Evolutionary conservation across 2,329 filamentous ascomycete genomes (phyloP).

Genomic region (Xylaria multiplex): DNA sequence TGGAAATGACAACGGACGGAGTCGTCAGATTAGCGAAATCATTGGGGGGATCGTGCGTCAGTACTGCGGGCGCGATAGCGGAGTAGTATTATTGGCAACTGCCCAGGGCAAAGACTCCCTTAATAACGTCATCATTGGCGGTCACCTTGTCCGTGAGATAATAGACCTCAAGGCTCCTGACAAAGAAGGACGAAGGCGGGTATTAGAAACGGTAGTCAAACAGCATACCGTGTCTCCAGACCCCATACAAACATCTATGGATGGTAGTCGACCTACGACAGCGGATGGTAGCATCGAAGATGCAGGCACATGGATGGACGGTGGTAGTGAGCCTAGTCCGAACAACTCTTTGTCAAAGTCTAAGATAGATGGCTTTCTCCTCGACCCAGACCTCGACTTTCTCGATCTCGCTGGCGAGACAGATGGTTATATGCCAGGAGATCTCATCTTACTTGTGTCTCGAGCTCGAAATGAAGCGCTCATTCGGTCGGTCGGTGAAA

Average conservation of each 20-base stretch:
- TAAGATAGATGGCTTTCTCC: constrained; percentile 70
- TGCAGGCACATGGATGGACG: constrained; percentile 78
- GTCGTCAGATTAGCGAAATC: constrained; percentile 89
- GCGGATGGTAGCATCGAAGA: constrained; percentile 66
- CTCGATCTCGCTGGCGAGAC: constrained; percentile 93
- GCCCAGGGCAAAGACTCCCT: constrained; percentile 92
- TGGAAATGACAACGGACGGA: constrained; percentile 91
- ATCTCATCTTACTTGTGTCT: constrained; percentile 85
- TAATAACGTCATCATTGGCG: constrained; percentile 89
- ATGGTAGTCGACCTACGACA: constrained; percentile 66
- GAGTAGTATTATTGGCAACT: constrained; percentile 87
- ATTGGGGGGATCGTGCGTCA: constrained; percentile 84
- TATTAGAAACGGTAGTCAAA: constrained; percentile 82
- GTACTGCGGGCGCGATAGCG: constrained; percentile 81
- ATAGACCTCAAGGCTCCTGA: constrained; percentile 88
- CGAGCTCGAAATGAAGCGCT: constrained; percentile 92
- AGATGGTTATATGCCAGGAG: constrained; percentile 97
- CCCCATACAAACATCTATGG: constrained; percentile 51
- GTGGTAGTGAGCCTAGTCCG: constrained; percentile 66
- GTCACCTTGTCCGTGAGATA: constrained; percentile 92
- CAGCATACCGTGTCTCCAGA: constrained; percentile 59
- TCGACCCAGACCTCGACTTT: constrained; percentile 84
- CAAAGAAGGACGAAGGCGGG: constrained; percentile 85
- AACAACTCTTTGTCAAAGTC: constrained; percentile 47
- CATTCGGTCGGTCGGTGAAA: constrained; percentile 78